phyloP scores from a whole-genome alignment of 106 monocot species.

The Alisma plantagoaquatica region DNA sequence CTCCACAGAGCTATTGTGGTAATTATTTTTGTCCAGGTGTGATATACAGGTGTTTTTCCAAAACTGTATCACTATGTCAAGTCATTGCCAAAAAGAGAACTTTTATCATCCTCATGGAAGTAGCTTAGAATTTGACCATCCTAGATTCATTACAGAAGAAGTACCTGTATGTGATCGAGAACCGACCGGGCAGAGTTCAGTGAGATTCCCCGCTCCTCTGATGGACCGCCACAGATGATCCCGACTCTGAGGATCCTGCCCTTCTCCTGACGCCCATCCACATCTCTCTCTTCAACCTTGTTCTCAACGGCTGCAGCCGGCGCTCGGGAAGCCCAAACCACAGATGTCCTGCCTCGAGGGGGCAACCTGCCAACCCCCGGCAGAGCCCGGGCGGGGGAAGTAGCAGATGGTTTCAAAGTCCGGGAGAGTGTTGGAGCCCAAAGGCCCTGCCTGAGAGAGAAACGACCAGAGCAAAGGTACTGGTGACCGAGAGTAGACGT shows the following conservation, averaged over 20 bases:
- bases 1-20: too few relatives aligned
- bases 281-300: not conserved
- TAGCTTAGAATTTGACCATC: too few relatives aligned
- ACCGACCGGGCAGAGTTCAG: conserved; percentile 89
- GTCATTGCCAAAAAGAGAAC: too few relatives aligned
- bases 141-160: not conserved
- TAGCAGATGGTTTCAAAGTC: not conserved
- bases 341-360: too few relatives aligned
- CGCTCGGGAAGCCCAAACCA: not conserved
- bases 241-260: conserved; percentile 53
- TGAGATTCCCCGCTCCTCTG: conserved; percentile 82
- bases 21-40: too few relatives aligned
- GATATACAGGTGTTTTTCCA: too few relatives aligned
- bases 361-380: too few relatives aligned
- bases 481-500: not conserved
- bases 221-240: conserved; percentile 85
- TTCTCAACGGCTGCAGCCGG: not conserved
- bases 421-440: not conserved
- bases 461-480: not conserved
- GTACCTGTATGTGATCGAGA: conserved; percentile 88
- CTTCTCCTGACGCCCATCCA: conserved; percentile 9
- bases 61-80: too few relatives aligned
- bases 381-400: not conserved
- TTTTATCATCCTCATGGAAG: too few relatives aligned
- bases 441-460: too few relatives aligned